Conservation (phyloP, 805 yeast species). For the Candida ipomoeae region DNA sequence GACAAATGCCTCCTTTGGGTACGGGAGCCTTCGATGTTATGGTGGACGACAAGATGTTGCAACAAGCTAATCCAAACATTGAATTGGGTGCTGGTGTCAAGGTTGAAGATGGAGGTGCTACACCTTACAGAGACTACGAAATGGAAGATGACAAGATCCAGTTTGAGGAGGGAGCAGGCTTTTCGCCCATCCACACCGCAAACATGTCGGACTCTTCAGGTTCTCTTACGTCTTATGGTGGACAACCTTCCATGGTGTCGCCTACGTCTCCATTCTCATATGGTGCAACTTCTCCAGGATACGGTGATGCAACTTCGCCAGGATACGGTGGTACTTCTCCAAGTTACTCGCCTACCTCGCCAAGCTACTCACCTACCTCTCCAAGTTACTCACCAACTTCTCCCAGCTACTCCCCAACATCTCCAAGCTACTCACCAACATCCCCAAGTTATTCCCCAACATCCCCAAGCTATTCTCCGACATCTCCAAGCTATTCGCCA, state of each 20-base stretch:
- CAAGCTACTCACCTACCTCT: conserved; percentile 58
- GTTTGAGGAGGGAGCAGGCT: conserved; percentile 70
- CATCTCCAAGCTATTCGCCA: conserved; percentile 77
- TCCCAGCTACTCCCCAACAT: conserved; percentile 73
- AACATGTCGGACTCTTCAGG: conserved; percentile 70
- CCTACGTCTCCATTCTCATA: conserved; percentile 57
- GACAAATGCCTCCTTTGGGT: conserved; percentile 98
- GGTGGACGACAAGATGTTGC: conserved; percentile 85
- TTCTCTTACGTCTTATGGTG: conserved; percentile 86
- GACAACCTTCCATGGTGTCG: conserved; percentile 48
- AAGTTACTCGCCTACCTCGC: conserved; percentile 20
- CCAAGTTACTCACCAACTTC: conserved; percentile 78
- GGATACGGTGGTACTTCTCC: conserved; percentile 32
- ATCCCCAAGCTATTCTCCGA: conserved; percentile 67
- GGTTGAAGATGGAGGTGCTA: conserved; percentile 67
- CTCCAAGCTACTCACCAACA: conserved; percentile 59
- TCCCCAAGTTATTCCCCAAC: conserved; percentile 64
- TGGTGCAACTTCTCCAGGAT: conserved; percentile 46
- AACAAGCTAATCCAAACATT: conserved; percentile 48
- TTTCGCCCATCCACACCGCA: conserved; percentile 93
- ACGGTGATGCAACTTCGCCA: conserved; percentile 50
- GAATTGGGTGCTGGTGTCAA: conserved; percentile 33
- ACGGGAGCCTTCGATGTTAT: conserved; percentile 96
- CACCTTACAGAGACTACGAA: conserved; percentile 78
- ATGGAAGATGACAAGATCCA: conserved; percentile 57